Evolutionary conservation across 2,329 filamentous ascomycete genomes (phyloP), one percentile per base, ranked within the genome.

Genomic region (Colletotrichum sidae): DNA sequence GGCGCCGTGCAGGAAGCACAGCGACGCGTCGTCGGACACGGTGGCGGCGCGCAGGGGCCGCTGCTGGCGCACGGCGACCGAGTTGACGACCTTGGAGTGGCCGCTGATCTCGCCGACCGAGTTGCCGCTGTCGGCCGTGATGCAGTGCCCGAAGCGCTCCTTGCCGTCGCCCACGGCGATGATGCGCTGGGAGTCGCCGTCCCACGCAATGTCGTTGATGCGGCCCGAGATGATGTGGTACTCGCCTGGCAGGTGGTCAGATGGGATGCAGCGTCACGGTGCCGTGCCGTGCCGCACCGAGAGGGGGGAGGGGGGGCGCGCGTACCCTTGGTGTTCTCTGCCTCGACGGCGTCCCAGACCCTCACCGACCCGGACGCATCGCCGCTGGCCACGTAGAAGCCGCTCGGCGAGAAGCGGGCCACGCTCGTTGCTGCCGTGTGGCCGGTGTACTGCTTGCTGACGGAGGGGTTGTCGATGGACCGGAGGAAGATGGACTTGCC

Each of bases 401-500:
- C 94, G 51, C 92, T 97, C 6, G 96, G 96, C 2, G 95, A 88
- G 83, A 99, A 98, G 60, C 94, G 92, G 50, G 96, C 96, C 68
- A 98, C 93, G 3, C 94, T 97, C 1, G 96, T 97, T 68, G 90
- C 86, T 50, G 92, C 86, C 51, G 93, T 97, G 82, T 99, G 96
- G 72, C 92, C 90, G 12, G 91, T 96, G 81, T 98, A 99, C 79
- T 99, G 94, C 75, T 92, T 94, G 78, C 90, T 90, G 69, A 91
- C 80, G 70, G 92, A 86, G 56, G 95, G 95, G 76, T 96, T 83
- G 81, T 99, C 95, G 81, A 99, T 97, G 68, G 90, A 94, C 72
- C 96, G 93, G 52, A 99, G 85, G 81, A 97, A 98, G 80, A 99
- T 90, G 68, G 95, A 98, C 84, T 98, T 98, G 75, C 93, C 94